Evolutionary conservation across 352 stramenopile genomes (phyloP).

Genomic region (Pythium guiyangense): DNA sequence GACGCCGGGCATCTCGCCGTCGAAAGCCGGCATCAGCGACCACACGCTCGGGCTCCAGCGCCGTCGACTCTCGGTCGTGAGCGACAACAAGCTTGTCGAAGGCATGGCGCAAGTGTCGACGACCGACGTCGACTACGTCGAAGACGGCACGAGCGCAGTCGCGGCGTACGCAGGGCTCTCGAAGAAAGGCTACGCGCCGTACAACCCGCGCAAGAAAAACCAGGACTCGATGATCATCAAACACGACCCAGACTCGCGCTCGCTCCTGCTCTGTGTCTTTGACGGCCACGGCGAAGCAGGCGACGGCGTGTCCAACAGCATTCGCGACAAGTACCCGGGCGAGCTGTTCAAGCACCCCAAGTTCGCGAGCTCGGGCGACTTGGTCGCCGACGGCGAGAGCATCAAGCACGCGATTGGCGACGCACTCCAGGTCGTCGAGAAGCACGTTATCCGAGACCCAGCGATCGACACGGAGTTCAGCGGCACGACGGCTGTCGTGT

Average conservation of each 20-base stretch:
- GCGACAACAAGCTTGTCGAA: constrained; percentile 81
- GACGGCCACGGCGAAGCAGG: constrained; percentile 96
- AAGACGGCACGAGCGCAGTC: constrained; percentile 53
- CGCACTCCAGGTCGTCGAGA: too few species aligned
- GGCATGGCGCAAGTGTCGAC: constrained; percentile 63
- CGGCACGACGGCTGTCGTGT: too few species aligned
- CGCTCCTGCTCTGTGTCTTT: constrained; percentile 94
- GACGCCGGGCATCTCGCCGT: constrained; percentile 41
- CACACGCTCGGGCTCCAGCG: constrained; percentile 60
- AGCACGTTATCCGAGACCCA: too few species aligned
- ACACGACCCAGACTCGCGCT: constrained; percentile 90
- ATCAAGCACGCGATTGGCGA: too few species aligned
- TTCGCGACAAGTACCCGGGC: constrained; percentile 85
- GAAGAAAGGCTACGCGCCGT: constrained; percentile 87
- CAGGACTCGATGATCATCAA: constrained; percentile 96
- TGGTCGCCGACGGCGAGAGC: constrained; percentile 50
- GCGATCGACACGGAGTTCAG: too few species aligned
- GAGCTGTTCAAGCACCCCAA: constrained; percentile 91
- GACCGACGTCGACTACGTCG: constrained; percentile 55
- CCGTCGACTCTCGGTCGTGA: constrained; percentile 65
- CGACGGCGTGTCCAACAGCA: constrained; percentile 88
- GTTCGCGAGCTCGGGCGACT: constrained; percentile 50
- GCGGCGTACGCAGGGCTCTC: constrained; percentile 68
- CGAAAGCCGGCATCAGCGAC: constrained; percentile 32
- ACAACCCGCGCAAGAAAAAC: constrained; percentile 98